These are phyloP conservation scores for Ceriops decandra DNA, from an alignment of 345 rosid species.

Conservation along the genomic window DNA sequence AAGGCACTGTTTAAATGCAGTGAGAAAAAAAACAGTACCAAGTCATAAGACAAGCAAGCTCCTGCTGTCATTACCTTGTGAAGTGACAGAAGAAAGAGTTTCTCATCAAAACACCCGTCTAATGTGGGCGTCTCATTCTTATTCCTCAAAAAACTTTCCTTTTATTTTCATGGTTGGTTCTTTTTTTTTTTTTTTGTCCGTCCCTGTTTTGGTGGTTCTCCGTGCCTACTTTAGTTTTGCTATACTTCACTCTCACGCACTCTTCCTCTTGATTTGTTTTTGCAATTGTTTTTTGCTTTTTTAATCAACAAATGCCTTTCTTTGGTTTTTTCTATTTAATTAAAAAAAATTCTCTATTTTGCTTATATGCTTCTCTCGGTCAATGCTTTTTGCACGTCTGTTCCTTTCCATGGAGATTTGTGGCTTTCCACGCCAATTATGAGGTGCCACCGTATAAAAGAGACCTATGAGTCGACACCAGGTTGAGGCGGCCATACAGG, in stretches of 20 bases:
- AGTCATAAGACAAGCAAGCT: not conserved
- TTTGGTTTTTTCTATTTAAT: too few species aligned
- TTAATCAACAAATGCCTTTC: not conserved
- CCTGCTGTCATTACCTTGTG: conserved; percentile 59
- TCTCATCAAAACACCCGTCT: conserved; percentile 68
- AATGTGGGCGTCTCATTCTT: too few species aligned
- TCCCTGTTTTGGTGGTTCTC: too few species aligned
- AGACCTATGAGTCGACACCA: too few species aligned
- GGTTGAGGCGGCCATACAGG: too few species aligned
- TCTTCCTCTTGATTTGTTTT: too few species aligned
- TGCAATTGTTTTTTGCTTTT: not conserved
- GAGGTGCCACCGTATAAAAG: not conserved
- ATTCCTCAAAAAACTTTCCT: too few species aligned
- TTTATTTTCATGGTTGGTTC: too few species aligned
- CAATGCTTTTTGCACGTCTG: not conserved
- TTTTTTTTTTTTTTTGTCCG: too few species aligned
- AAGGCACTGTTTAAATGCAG: not conserved
- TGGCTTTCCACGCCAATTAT: not conserved
- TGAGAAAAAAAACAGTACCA: not conserved
- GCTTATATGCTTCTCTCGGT: too few species aligned
- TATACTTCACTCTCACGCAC: not conserved
- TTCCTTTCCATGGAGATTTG: not conserved
- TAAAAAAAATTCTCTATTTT: too few species aligned
- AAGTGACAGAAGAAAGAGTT: conserved; percentile 72
- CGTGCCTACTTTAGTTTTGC: not conserved